phyloP scores from a whole-genome alignment of 164 flowering plant species.

The Tetrastigma voinierianum region DNA sequence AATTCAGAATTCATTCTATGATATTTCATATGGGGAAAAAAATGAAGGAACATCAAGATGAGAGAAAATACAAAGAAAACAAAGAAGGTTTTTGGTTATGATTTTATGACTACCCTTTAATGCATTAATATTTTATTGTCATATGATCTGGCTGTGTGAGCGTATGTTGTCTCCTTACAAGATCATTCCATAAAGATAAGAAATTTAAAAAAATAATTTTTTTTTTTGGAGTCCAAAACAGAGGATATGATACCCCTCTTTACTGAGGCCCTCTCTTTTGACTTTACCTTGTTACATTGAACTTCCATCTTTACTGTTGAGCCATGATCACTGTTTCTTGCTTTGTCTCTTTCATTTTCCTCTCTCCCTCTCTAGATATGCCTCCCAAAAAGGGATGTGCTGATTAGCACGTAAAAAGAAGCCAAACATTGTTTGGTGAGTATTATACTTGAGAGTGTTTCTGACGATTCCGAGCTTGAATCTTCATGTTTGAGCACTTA shows the following conservation, averaged over 20 bases:
- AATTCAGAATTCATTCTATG: too few species aligned
- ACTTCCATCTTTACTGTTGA: conserved; percentile 18
- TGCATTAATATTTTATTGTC: too few species aligned
- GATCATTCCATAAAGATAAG: neutral
- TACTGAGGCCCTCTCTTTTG: neutral
- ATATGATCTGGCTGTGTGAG: too few species aligned
- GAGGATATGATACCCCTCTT: conserved; percentile 21
- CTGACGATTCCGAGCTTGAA: conserved; percentile 13
- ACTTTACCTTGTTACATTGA: conserved; percentile 20
- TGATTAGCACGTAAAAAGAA: conserved; percentile 17
- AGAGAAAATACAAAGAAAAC: neutral
- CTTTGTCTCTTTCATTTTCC: conserved; percentile 13
- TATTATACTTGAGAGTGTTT: conserved; percentile 11
- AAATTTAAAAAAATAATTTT: neutral
- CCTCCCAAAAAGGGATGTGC: conserved; percentile 4
- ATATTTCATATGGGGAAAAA: neutral
- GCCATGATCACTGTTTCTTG: neutral
- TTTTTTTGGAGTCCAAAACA: neutral
- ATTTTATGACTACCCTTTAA: too few species aligned
- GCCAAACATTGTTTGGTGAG: conserved; percentile 13
- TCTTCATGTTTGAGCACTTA: conserved; percentile 10
- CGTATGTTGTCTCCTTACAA: neutral
- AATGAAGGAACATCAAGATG: neutral
- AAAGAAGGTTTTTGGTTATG: too few species aligned
- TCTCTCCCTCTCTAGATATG: neutral